A percentile compares a stretch with the other conserved stretches of the same genome.
Evolutionary conservation across 2,329 filamentous ascomycete genomes (phyloP).

Genomic region (Aspergillus fijiensis): DNA sequence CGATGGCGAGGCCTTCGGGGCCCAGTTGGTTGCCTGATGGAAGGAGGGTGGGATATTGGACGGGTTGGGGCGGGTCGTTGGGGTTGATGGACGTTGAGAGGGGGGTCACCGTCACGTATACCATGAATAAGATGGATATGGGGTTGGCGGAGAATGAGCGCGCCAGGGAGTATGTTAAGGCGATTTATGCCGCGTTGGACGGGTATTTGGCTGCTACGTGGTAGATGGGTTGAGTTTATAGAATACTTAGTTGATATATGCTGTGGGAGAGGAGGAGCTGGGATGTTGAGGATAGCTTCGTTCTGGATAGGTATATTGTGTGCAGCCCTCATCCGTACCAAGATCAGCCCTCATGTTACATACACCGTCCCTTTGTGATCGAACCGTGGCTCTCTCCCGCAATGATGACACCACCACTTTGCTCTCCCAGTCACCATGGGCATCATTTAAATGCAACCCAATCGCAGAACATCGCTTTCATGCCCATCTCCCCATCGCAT

Average conservation of each 20-base stretch:
- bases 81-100: slow-evolving; percentile 46
- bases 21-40: slow-evolving; percentile 33
- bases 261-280: too few relatives aligned
- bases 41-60: slow-evolving; percentile 40
- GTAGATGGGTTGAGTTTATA: too few relatives aligned
- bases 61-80: slow-evolving; percentile 49
- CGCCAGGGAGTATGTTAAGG: slow-evolving; percentile 31
- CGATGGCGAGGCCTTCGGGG: slow-evolving; percentile 32
- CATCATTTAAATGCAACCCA: background rate
- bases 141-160: slow-evolving; percentile 31
- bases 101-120: slow-evolving; percentile 46
- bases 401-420: background rate
- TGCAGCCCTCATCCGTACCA: too few relatives aligned
- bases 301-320: too few relatives aligned
- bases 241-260: too few relatives aligned
- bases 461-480: background rate
- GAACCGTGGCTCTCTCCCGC: background rate
- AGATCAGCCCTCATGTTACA: too few relatives aligned
- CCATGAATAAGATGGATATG: slow-evolving; percentile 48
- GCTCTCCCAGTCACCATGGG: background rate
- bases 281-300: too few relatives aligned
- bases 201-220: too few relatives aligned
- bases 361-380: too few relatives aligned
- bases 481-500: background rate
- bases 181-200: slow-evolving; percentile 29